Evolutionary conservation across 257 asterid genomes (phyloP).

Genomic region (Lycium barbarum): DNA sequence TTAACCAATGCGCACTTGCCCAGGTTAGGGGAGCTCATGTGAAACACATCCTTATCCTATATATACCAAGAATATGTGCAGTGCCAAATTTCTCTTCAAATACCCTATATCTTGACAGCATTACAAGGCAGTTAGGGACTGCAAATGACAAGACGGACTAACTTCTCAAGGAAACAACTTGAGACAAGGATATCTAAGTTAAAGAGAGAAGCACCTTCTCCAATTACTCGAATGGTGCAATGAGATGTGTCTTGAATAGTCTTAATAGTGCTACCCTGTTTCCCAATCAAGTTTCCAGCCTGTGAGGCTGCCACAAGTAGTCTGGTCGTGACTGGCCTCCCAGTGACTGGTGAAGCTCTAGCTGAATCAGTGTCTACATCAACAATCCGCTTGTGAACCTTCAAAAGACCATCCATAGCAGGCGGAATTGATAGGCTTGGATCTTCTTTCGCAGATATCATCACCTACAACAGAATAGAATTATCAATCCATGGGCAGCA

Average conservation of each 20-base stretch:
- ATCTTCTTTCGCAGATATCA: conserved; percentile 89
- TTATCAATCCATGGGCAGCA: neutral
- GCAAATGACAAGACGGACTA: neutral
- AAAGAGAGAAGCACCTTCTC: conserved; percentile 62
- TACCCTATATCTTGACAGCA: neutral
- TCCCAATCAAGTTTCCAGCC: conserved; percentile 94
- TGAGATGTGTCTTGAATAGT: conserved; percentile 80
- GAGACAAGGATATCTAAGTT: neutral
- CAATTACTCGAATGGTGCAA: conserved; percentile 79
- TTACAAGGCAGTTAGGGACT: neutral
- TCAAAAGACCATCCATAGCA: conserved; percentile 85
- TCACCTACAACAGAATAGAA: conserved; percentile 47
- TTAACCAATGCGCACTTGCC: neutral
- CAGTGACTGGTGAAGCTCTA: conserved; percentile 48
- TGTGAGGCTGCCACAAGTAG: conserved; percentile 90
- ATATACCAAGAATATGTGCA: neutral
- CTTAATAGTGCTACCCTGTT: conserved; percentile 91
- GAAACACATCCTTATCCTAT: conserved; percentile 14
- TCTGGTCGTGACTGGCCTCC: conserved; percentile 67
- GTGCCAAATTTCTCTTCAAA: conserved; percentile 1
- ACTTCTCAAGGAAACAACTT: conserved; percentile 4
- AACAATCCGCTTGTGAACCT: conserved; percentile 75
- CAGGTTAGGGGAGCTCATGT: neutral
- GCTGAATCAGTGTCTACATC: conserved; percentile 68
- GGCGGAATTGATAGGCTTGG: conserved; percentile 77